Conservation (phyloP, 169 alveolate species). For the Plasmodium reichenowi region DNA sequence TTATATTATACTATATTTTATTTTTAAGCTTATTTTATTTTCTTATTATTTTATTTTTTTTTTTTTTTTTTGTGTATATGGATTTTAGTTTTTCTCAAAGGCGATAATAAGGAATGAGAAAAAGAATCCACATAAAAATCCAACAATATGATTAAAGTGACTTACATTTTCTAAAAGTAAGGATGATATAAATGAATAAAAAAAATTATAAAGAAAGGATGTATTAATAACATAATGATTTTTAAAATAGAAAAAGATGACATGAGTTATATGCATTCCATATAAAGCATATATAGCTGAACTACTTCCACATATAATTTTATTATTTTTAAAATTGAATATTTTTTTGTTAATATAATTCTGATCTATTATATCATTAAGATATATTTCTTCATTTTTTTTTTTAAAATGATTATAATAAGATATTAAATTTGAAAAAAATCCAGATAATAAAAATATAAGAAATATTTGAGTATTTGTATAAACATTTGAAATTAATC, state of each 20-base stretch:
- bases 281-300: constrained; percentile 67
- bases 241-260: constrained; percentile 66
- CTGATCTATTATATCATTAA: constrained; percentile 43
- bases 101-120: constrained; percentile 46
- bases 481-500: constrained; percentile 34
- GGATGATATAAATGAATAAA: constrained; percentile 71
- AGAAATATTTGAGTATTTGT: constrained; percentile 53
- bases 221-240: constrained; percentile 47
- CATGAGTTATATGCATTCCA: constrained; percentile 71
- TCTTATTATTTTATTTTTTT: too few relatives aligned
- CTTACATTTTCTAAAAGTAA: constrained; percentile 72
- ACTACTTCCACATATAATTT: constrained; percentile 73
- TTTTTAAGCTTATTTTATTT: too few relatives aligned
- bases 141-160: constrained; percentile 56
- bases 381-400: constrained; percentile 36
- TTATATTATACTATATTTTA: too few relatives aligned
- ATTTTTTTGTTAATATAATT: constrained; percentile 12
- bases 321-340: constrained; percentile 21
- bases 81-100: constrained; percentile 23
- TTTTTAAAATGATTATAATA: constrained; percentile 33
- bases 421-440: constrained; percentile 36
- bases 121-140: constrained; percentile 56
- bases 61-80: too few relatives aligned
- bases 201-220: constrained; percentile 43
- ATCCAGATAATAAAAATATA: constrained; percentile 61